Evolutionary conservation across 2,329 filamentous ascomycete genomes (phyloP), one percentile per base, ranked within the genome.

Genomic region (Penicillium expansum): DNA sequence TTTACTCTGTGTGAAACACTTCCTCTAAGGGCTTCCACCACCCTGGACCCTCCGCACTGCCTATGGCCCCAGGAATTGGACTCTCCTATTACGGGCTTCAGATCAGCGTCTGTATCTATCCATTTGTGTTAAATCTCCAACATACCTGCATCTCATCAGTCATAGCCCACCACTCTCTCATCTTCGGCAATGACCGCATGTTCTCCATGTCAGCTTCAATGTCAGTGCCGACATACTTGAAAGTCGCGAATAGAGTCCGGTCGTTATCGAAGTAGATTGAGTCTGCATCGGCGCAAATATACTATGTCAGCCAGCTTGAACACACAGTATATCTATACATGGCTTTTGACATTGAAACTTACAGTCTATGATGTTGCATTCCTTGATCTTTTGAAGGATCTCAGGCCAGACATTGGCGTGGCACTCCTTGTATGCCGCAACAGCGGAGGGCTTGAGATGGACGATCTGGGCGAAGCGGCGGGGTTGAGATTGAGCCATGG

Each of bases 121-220:
- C 5, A 14, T 44, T 22, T 18, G 29, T 14, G 35, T 20, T 39
- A 14, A 16, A 18, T 29, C 8, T 2, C 18, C 30, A 44, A 52
- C 57, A 37, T 60, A 71, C 86, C 75, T 92, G 90, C 79, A 86
- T 90, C 14, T 79, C 79, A 71, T 93, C 90, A 48, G 90, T 92
- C 85, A 92, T 87, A 56, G 77, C 78, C 89, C 89, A 93, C 90
- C 90, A 93, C 71, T 89, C 86, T 54, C 84, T 82, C 33, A 92
- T 87, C 68, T 86, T 87, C 1, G 84, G 82, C 64, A 92, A 91
- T 56, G 84, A 84, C 1, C 82, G 80, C 89, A 92, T 92, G 59
- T 79, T 81, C 72, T 84, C 82, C 90, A 93, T 92, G 68, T 93
- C 90, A 10, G 80, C 86, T 2, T 83, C 85, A 58, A 84, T 92